Evolutionary conservation across 1,284 basidiomycete species (phyloP).

Genomic region (Boletus holoroseus): DNA sequence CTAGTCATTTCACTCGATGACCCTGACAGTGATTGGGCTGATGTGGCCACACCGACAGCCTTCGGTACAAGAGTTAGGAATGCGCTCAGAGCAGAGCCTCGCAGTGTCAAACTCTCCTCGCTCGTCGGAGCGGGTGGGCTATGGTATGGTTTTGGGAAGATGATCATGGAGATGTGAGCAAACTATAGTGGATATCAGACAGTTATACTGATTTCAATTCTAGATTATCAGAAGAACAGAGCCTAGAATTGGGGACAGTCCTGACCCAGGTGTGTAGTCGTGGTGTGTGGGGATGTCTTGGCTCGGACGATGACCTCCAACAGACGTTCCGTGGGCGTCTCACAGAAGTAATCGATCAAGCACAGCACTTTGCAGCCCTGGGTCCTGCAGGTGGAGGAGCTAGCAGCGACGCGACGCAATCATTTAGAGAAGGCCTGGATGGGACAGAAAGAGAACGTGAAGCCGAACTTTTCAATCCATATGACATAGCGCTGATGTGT

Average conservation of each 20-base stretch:
- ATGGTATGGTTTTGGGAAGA: constrained; percentile 87
- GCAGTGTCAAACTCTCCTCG: constrained; percentile 71
- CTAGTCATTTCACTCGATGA: constrained; percentile 2
- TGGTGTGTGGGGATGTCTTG: not conserved
- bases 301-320: constrained; percentile 4
- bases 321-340: constrained; percentile 79
- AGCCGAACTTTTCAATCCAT: constrained; percentile 22
- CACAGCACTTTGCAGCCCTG: constrained; percentile 80
- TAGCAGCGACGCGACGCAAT: constrained; percentile 56
- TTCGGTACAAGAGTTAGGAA: constrained; percentile 74
- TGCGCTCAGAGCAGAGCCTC: constrained; percentile 79
- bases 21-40: constrained; percentile 63
- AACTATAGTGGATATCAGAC: constrained; percentile 25
- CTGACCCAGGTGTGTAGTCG: constrained; percentile 54
- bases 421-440: constrained; percentile 84
- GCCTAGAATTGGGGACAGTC: constrained; percentile 61
- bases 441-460: constrained; percentile 81
- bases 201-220: constrained; percentile 4
- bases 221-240: constrained; percentile 68
- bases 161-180: constrained; percentile 68
- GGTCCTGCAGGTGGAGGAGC: constrained; percentile 52
- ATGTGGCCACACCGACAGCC: constrained; percentile 74
- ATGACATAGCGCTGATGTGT: constrained; percentile 3
- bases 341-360: constrained; percentile 80
- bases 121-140: constrained; percentile 81